Base-by-base conservation (phyloP, 331 rosid genomes). In the Acacia pycnantha region DNA sequence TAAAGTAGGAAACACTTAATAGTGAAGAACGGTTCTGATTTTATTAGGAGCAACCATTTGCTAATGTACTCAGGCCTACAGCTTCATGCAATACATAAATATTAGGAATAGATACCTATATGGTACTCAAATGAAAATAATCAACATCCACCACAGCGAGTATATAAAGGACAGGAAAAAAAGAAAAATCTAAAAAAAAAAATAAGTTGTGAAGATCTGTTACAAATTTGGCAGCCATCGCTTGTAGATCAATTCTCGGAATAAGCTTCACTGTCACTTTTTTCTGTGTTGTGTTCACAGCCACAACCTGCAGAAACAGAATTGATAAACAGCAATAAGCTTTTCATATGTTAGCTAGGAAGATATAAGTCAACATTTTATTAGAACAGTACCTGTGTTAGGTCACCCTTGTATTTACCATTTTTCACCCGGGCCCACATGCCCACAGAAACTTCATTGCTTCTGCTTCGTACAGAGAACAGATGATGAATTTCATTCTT, bases 331-430 rank as follows among this genome's bases (percentile, higher is more conserved):
- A 37, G 31, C 65, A 79, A 82, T 56, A 15, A 88, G 83, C 24
- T 73, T 40, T 83, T 51, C 77, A 75, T 33, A 75, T 31, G 59
- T 50, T 74, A 79, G 74, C 70, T 15, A 79, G 59, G 46, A 78
- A 78, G 19, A 19, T 24, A 72, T 13, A 82, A 69, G 70, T 18
- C 76, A 73, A 69, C 53, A 4, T 44, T 51, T n/a, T 54, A 54
- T 62, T 79, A 48, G 70, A 51, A 79, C 64, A 44, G 43, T 87
- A 94, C 98, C 98, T 92, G 97, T 59, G 95, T 94, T 78, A 96
- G 85, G 84, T 96, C 98, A 47, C 99, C 99, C 87, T 92, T 96
- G 88, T 96, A 96, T 69, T 83, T 88, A 74, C 99, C 99, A 89
- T 54, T 90, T 89, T 92, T 96, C 81, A 96, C 87, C 53, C 98